These are phyloP conservation scores for Trifolium subterraneum DNA, from an alignment of 306 rosid genomes.

Conservation along the genomic window DNA sequence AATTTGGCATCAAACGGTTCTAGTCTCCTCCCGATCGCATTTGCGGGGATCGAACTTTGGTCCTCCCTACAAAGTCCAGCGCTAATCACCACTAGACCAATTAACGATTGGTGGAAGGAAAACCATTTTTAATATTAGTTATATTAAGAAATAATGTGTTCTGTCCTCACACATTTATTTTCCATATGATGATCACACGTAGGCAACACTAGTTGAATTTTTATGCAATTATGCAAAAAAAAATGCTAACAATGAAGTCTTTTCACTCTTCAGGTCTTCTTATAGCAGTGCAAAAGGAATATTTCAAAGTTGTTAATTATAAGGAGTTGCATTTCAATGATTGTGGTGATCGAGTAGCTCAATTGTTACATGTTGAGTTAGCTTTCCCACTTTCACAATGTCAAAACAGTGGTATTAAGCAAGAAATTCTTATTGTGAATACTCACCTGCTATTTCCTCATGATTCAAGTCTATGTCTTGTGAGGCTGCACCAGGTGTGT, in stretches of 20 bases:
- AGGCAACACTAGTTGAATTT: background rate
- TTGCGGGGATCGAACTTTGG: too few relatives aligned
- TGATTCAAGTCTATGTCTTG: conserved; percentile 56
- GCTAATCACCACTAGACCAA: too few relatives aligned
- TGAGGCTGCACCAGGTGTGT: conserved; percentile 55
- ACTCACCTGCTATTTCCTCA: conserved; percentile 65
- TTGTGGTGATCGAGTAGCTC: conserved; percentile 64
- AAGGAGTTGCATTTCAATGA: conserved; percentile 59
- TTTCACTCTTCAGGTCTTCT: conserved; percentile 50
- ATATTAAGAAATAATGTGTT: too few relatives aligned
- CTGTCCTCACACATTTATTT: background rate
- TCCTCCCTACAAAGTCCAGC: too few relatives aligned
- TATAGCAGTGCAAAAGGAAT: conserved; percentile 52
- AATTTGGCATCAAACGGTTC: too few relatives aligned
- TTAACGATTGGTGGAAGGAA: too few relatives aligned
- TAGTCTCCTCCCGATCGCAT: too few relatives aligned
- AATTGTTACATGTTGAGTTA: conserved; percentile 55
- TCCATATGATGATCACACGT: background rate
- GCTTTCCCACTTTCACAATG: conserved; percentile 41
- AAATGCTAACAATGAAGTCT: conserved; percentile 24
- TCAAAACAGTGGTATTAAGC: conserved; percentile 42
- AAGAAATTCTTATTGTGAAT: conserved; percentile 57
- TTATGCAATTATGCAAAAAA: background rate
- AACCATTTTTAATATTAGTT: too few relatives aligned
- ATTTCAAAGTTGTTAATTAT: conserved; percentile 49